Evolutionary conservation across 2,329 filamentous ascomycete species (phyloP), one percentile per base, ranked within the genome.

Genomic region (Cladosporium sp.): DNA sequence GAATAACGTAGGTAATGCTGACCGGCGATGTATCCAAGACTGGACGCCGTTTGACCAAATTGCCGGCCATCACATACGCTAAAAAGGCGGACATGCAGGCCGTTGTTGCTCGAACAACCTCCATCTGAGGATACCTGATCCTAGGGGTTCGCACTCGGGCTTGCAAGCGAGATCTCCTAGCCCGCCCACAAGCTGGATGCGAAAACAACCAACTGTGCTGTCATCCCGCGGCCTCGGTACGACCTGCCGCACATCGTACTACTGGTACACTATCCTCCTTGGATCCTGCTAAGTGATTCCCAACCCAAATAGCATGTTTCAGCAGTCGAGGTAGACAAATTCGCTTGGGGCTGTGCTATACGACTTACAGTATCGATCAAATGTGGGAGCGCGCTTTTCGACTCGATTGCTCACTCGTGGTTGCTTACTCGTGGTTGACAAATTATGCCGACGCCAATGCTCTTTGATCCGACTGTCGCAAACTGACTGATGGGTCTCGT

Each of bases 231-330:
- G 32, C 52, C 18, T 34, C 52, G 52, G 6, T 55, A 55, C 52
- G 52, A 32, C 52, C 10, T 55, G 52, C 52, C 52, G n/a, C n/a
- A 21, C 52, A 21, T n/a, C 10, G 4, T 55, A 55, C 28, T 30
- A 4, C 7, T 34, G 52, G 52, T 55, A 55, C 52, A 18, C 52
- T 55, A 55, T 30, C 52, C n/a, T 34, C 3, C 30, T 21, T 32
- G 28, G 32, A 34, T 21, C 11, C 28, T 55, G 52, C 52, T 55
- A 55, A 55, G 28, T 55, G n/a, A 15, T 32, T 55, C 52, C 52
- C 52, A 55, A 55, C 52, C 52, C 52, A 14, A 34, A 55, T 55
- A 55, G 52, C 52, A 55, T 55, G 52, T 55, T 55, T 55, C 52
- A 55, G 52, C 2, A 12, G n/a, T 34, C 14, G 15, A 55, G 26